These are phyloP conservation scores for Amylocarpus encephaloides DNA, from an alignment of 2,329 filamentous ascomycete species.

Conservation along the genomic window DNA sequence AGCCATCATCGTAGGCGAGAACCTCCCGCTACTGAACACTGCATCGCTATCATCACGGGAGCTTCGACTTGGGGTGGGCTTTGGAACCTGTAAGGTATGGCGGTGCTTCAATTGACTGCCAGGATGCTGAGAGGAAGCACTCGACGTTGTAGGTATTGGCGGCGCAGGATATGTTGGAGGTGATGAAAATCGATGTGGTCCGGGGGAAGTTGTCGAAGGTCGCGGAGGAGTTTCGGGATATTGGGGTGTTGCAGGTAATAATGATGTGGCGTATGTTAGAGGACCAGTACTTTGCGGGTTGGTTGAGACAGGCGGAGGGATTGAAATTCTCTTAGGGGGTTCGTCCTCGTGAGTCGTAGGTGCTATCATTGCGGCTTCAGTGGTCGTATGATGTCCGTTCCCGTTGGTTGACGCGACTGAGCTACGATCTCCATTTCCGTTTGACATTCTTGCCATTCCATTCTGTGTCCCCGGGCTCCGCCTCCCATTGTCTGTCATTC, in stretches of 20 bases:
- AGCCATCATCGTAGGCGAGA: slow-evolving; percentile 57
- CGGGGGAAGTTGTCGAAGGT: slow-evolving; percentile 35
- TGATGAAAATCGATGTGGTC: slow-evolving; percentile 52
- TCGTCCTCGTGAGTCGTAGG: slow-evolving; percentile 23
- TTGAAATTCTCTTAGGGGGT: slow-evolving; percentile 14
- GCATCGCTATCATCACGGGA: slow-evolving; percentile 72
- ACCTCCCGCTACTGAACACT: slow-evolving; percentile 66
- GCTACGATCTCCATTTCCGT: slow-evolving; percentile 26
- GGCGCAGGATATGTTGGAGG: slow-evolving; percentile 51
- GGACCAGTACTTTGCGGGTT: slow-evolving; percentile 30
- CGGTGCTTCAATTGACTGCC: slow-evolving; percentile 65
- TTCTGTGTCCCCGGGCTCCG: slow-evolving; percentile 26
- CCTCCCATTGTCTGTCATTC: slow-evolving; percentile 26
- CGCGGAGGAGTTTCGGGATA: slow-evolving; percentile 21
- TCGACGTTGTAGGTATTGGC: slow-evolving; percentile 40
- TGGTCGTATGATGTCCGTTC: slow-evolving; percentile 7
- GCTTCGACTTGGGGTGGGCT: slow-evolving; percentile 53
- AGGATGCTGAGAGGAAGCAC: slow-evolving; percentile 36
- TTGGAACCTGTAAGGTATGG: slow-evolving; percentile 84
- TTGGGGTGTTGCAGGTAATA: slow-evolving; percentile 23
- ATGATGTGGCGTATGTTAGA: slow-evolving; percentile 27
- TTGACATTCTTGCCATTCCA: slow-evolving; percentile 19
- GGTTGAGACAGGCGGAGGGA: slow-evolving; percentile 23
- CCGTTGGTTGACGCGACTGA: slow-evolving; percentile 28
- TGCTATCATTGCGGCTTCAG: slow-evolving; percentile 9